A percentile compares a stretch with the other conserved stretches of the same genome.
Conservation (phyloP, 2,329 filamentous ascomycete species). For the Davidsoniella australis region DNA sequence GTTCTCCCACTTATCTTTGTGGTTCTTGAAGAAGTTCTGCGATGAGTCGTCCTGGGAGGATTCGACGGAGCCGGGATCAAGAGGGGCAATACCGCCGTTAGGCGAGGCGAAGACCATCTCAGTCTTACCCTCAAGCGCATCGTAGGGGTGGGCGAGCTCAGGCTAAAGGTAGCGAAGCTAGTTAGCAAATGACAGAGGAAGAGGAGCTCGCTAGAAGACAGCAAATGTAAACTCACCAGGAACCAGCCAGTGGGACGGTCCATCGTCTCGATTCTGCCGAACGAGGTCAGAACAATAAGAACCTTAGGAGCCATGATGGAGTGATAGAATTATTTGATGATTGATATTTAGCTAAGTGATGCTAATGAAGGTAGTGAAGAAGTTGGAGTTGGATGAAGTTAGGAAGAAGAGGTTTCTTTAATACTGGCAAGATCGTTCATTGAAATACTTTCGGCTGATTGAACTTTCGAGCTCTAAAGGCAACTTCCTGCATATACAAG, state of each 20-base stretch:
- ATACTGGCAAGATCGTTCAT: no score
- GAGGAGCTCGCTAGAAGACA: background rate
- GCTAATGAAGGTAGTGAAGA: no score
- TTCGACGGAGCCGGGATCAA: slow-evolving; percentile 42
- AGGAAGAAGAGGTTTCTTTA: no score
- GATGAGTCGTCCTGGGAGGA: slow-evolving; percentile 37
- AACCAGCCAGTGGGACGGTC: slow-evolving; percentile 52
- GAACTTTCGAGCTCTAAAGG: no score
- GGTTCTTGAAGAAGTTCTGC: slow-evolving; percentile 35
- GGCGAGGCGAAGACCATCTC: slow-evolving; percentile 44
- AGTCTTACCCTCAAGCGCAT: slow-evolving; percentile 35
- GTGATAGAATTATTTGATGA: background rate
- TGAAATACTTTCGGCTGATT: no score
- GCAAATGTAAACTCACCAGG: slow-evolving; percentile 28
- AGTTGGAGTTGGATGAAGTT: no score
- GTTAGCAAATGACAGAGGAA: background rate
- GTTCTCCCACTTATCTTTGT: slow-evolving; percentile 44
- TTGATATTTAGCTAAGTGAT: background rate
- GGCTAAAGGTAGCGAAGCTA: slow-evolving; percentile 22
- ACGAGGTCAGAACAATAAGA: slow-evolving; percentile 55
- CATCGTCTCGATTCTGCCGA: slow-evolving; percentile 28
- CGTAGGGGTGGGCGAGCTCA: slow-evolving; percentile 49
- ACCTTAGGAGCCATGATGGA: slow-evolving; percentile 38
- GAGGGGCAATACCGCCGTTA: slow-evolving; percentile 40
- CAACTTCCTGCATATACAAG: no score